These are phyloP conservation scores for Fusarium sp. DNA, from an alignment of 2,329 filamentous ascomycete genomes.

Conservation along the genomic window DNA sequence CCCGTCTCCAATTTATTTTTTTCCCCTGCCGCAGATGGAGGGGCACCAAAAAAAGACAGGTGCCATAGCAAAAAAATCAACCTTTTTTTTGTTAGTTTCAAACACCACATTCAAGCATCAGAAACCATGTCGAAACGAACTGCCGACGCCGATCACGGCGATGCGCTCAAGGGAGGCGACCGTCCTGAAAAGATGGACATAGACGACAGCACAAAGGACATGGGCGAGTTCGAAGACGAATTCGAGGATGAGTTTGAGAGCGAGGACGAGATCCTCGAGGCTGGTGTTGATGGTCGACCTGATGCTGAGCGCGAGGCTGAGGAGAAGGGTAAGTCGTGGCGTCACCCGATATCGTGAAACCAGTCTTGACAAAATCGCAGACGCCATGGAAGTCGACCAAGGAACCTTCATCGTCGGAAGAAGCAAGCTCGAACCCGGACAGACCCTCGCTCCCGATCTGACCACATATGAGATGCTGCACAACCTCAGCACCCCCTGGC, in stretches of 20 bases:
- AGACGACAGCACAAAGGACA: conserved; percentile 65
- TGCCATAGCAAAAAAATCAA: conserved; percentile 22
- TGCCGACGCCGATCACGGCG: conserved; percentile 59
- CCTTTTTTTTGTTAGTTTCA: conserved; percentile 23
- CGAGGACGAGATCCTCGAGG: conserved; percentile 90
- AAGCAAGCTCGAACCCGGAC: conserved; percentile 88
- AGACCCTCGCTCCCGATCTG: conserved; percentile 88
- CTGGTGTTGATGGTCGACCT: conserved; percentile 90
- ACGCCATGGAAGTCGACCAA: conserved; percentile 92
- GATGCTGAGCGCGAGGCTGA: conserved; percentile 93
- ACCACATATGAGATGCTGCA: conserved; percentile 99
- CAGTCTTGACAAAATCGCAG: conserved; percentile 47
- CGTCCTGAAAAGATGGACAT: conserved; percentile 73
- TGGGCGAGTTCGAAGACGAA: conserved; percentile 92
- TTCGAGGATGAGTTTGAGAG: conserved; percentile 93
- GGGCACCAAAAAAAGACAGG: conserved; percentile 30
- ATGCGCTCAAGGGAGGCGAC: conserved; percentile 66
- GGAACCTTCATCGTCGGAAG: conserved; percentile 95
- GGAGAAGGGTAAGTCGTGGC: conserved; percentile 64
- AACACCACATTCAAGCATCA: not conserved
- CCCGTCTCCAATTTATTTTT: conserved; percentile 32
- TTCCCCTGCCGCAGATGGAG: conserved; percentile 28
- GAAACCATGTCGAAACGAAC: conserved; percentile 67
- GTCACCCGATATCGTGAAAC: not conserved
- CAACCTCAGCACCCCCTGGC: conserved; percentile 92